A percentile compares a stretch with the other conserved stretches of the same genome.
Conservation (phyloP, 1,139 yeast genomes). For the Neolecta irregularis region DNA sequence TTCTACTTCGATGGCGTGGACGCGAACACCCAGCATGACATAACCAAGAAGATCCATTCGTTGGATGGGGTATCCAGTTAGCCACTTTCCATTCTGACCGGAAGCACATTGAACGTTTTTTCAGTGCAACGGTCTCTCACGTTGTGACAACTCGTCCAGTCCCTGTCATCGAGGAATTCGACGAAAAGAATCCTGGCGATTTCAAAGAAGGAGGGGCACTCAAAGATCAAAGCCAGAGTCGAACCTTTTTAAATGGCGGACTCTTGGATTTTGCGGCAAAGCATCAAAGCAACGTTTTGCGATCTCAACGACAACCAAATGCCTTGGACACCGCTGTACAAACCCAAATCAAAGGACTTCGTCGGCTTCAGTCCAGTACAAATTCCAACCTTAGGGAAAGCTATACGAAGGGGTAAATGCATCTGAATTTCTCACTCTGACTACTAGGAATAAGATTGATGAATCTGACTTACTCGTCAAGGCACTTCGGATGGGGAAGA, state of each 20-base stretch:
- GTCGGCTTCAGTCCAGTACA: too few relatives aligned
- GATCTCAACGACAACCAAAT: not conserved
- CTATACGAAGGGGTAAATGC: too few relatives aligned
- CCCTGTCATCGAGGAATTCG: constrained; percentile 16
- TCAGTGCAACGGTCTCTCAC: constrained; percentile 64
- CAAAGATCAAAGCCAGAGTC: too few relatives aligned
- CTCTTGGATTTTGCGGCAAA: too few relatives aligned
- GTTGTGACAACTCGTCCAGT: constrained; percentile 52
- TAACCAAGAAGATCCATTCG: constrained; percentile 26
- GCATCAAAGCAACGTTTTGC: not conserved
- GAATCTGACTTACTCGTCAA: constrained; percentile 53
- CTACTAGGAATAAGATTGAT: constrained; percentile 15
- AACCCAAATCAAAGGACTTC: too few relatives aligned
- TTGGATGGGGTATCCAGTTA: constrained; percentile 22
- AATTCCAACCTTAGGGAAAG: too few relatives aligned
- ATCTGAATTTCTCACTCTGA: too few relatives aligned
- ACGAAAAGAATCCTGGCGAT: constrained; percentile 1
- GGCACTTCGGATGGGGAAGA: constrained; percentile 46
- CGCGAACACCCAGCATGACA: constrained; percentile 33
- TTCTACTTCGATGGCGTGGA: constrained; percentile 74
- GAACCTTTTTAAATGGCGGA: too few relatives aligned
- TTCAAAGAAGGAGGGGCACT: too few relatives aligned
- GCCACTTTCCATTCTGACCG: not conserved
- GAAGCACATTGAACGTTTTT: constrained; percentile 31
- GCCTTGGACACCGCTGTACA: too few relatives aligned